Evolutionary conservation across 73 alveolate species (phyloP).

Genomic region (Uronychia binucleata): DNA sequence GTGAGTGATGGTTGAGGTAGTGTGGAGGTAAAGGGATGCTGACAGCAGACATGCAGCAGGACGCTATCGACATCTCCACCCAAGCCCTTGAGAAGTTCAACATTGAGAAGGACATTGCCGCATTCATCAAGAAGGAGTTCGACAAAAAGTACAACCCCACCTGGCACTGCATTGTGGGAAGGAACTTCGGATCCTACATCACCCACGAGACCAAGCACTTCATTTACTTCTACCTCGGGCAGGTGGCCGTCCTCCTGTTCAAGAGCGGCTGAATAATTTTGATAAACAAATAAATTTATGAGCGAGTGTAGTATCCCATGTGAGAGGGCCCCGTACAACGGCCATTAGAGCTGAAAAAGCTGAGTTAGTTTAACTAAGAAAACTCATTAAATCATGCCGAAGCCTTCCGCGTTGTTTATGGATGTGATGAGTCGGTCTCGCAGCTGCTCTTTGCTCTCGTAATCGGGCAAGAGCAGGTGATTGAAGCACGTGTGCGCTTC

Average conservation of each 20-base stretch:
- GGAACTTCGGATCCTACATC: conserved; percentile 94
- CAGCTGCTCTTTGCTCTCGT: conserved; percentile 82
- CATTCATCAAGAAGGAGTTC: conserved; percentile 99
- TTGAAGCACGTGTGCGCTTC: conserved; percentile 98
- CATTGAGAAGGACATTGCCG: conserved; percentile 98
- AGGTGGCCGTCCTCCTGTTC: conserved; percentile 27
- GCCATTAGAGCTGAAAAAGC: background rate
- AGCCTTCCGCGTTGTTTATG: conserved; percentile 96
- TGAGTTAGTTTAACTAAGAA: background rate
- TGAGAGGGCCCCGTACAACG: background rate
- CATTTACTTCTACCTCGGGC: conserved; percentile 97
- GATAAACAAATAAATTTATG: conserved; percentile 1
- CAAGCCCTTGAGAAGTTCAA: conserved; percentile 97
- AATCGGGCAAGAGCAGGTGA: conserved; percentile 93
- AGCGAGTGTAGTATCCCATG: background rate
- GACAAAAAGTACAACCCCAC: conserved; percentile 99
- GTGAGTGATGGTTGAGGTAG: no score
- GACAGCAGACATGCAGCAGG: conserved; percentile 97
- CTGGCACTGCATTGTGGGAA: conserved; percentile 93
- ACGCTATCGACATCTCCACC: conserved; percentile 96
- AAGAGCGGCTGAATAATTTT: conserved; percentile 10
- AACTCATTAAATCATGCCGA: conserved; percentile 83
- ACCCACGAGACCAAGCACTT: conserved; percentile 99
- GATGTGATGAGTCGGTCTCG: conserved; percentile 78
- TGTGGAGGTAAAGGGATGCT: background rate